These are phyloP conservation scores for Stromatinia cepivora DNA, from an alignment of 2,329 filamentous ascomycete genomes.

Conservation along the genomic window DNA sequence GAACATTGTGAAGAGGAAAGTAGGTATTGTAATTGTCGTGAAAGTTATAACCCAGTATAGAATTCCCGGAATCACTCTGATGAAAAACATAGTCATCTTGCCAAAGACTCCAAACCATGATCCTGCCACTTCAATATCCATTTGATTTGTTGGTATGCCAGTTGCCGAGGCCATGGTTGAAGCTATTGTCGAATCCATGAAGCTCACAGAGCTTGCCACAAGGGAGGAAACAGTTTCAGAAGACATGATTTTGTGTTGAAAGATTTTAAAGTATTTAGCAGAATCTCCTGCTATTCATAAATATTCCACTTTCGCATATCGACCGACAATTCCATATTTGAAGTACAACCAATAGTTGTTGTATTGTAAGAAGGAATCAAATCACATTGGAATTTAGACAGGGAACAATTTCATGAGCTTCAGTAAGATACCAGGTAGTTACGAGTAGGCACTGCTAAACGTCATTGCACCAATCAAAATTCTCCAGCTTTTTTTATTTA, in stretches of 20 bases:
- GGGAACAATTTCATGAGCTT: slow-evolving; percentile 13
- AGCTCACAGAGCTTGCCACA: slow-evolving; percentile 30
- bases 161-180: slow-evolving; percentile 31
- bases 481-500: slow-evolving; percentile 19
- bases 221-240: slow-evolving; percentile 31
- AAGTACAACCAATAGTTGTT: neutral
- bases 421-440: neutral
- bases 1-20: slow-evolving; percentile 84
- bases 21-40: slow-evolving; percentile 83
- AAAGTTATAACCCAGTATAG: slow-evolving; percentile 82
- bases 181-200: slow-evolving; percentile 32
- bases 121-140: slow-evolving; percentile 44
- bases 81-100: slow-evolving; percentile 53
- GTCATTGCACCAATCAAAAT: slow-evolving; percentile 18
- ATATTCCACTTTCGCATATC: slow-evolving; percentile 1
- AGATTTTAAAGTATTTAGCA: slow-evolving; percentile 16
- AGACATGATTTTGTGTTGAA: slow-evolving; percentile 1
- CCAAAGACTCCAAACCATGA: slow-evolving; percentile 61
- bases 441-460: slow-evolving; percentile 4
- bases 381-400: slow-evolving; percentile 5
- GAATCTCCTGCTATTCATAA: slow-evolving; percentile 3
- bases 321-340: slow-evolving; percentile 6
- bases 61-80: slow-evolving; percentile 58
- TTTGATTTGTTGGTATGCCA: slow-evolving; percentile 33
- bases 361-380: neutral